These are phyloP conservation scores for Diaporthe aspalathi DNA, from an alignment of 2,329 filamentous ascomycete genomes.

Conservation along the genomic window DNA sequence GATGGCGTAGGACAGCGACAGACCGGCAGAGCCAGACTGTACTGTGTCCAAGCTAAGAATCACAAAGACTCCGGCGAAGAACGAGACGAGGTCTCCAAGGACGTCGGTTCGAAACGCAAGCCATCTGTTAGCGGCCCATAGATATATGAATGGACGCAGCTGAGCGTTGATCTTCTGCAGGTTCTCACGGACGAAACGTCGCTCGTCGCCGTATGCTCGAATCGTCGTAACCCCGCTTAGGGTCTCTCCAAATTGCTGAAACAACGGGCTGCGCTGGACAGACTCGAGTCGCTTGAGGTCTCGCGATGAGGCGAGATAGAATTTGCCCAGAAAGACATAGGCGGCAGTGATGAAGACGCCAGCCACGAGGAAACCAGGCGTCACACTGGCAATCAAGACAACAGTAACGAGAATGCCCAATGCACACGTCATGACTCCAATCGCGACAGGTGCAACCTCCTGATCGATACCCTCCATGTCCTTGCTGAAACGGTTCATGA, in stretches of 20 bases:
- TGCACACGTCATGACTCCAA: conserved; percentile 75
- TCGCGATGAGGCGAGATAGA: conserved; percentile 93
- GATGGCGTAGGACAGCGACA: conserved; percentile 95
- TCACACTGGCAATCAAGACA: conserved; percentile 86
- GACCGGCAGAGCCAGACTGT: conserved; percentile 90
- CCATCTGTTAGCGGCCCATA: conserved; percentile 98
- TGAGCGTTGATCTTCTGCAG: conserved; percentile 88
- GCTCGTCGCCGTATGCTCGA: conserved; percentile 93
- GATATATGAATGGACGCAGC: conserved; percentile 91
- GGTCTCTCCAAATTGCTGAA: conserved; percentile 98
- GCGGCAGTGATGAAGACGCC: conserved; percentile 85
- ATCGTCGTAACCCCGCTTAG: conserved; percentile 96
- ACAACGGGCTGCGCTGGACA: conserved; percentile 91
- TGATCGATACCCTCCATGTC: conserved; percentile 96
- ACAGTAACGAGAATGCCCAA: conserved; percentile 84
- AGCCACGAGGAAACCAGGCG: conserved; percentile 89
- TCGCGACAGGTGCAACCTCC: conserved; percentile 92
- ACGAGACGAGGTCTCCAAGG: conserved; percentile 89
- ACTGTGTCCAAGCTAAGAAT: conserved; percentile 84
- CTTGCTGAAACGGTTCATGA: conserved; percentile 99
- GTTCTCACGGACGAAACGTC: conserved; percentile 93
- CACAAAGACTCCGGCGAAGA: conserved; percentile 93
- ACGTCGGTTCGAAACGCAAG: conserved; percentile 92
- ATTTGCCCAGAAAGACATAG: conserved; percentile 84
- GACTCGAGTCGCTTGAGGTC: conserved; percentile 96